A percentile compares a stretch with the other conserved stretches of the same genome.
These are phyloP conservation scores for Penicillium chermesinum DNA, from an alignment of 495 filamentous ascomycete species.

Conservation along the genomic window DNA sequence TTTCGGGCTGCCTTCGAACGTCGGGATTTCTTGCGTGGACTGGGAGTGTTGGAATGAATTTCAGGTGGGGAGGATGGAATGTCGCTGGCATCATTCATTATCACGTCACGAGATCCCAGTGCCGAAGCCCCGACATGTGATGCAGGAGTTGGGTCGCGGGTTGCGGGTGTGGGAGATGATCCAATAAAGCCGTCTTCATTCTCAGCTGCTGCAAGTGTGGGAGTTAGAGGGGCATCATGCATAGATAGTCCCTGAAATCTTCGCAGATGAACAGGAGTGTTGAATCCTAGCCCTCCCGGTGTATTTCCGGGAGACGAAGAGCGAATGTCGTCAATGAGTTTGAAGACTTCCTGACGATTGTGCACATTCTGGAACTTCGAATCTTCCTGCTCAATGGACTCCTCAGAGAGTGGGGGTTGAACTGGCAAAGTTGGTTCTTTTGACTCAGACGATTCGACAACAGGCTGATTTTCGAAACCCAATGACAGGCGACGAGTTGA, in stretches of 20 bases:
- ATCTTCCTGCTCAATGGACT: background rate
- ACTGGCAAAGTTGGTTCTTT: slow-evolving; percentile 13
- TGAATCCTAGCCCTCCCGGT: slow-evolving; percentile 28
- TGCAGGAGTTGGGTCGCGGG: slow-evolving; percentile 35
- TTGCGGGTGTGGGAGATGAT: slow-evolving; percentile 75
- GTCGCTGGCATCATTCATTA: slow-evolving; percentile 20
- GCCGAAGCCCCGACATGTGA: slow-evolving; percentile 15
- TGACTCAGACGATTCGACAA: slow-evolving; percentile 2
- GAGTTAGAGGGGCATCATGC: slow-evolving; percentile 40
- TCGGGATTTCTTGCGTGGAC: slow-evolving; percentile 13
- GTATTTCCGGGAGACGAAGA: slow-evolving; percentile 49
- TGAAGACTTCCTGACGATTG: slow-evolving; percentile 57
- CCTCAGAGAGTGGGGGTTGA: slow-evolving; percentile 1
- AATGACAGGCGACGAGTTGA: slow-evolving; percentile 27
- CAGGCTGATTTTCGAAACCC: slow-evolving; percentile 3
- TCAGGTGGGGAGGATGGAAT: slow-evolving; percentile 41
- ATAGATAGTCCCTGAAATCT: slow-evolving; percentile 19
- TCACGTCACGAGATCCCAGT: slow-evolving; percentile 13
- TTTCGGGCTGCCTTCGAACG: slow-evolving; percentile 9
- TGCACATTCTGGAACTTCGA: background rate
- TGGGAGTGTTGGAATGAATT: slow-evolving; percentile 23
- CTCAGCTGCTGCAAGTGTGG: slow-evolving; percentile 37
- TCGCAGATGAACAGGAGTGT: slow-evolving; percentile 33
- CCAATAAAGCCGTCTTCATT: slow-evolving; percentile 60
- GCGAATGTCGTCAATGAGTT: slow-evolving; percentile 64